Base-by-base conservation (phyloP, 176 grass and related monocot genomes). In the Stipa capillata region DNA sequence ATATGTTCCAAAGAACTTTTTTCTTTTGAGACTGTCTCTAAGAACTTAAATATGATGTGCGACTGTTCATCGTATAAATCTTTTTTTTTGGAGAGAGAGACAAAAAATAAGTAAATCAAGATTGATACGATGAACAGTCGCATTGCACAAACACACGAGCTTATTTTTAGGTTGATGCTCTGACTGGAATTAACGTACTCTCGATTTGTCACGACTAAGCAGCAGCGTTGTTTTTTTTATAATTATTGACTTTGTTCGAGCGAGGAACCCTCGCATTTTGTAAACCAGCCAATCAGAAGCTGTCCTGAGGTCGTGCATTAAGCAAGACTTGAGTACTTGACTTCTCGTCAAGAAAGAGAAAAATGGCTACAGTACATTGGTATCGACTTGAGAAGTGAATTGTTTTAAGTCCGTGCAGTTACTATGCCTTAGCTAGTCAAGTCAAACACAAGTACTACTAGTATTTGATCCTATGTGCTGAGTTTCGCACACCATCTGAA, bases 161-260 rank as follows among this genome's bases (percentile, higher is more conserved):
- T 21, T 65, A 6, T 81, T 23, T 33, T 32, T 54, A 9, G 15
- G 3, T 16, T 65, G 42, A 52, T 37, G 6, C 33, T 61, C 54
- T 29, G n/a, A 62, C 54, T 0, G 54, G 29, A 35, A 48, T 61
- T 28, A 72, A 64, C n/a, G 41, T 34, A 59, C 5, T 12, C 45
- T 8, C 39, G 20, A 50, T 60, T 34, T 37, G 20, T 61, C 28
- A 33, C 27, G 40, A 69, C 73, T 58, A 69, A 77, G 5, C 20
- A 45, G 15, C 69, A 33, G 23, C 13, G 6, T 2, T 54, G 14
- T 52, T 53, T 50, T 64, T 24, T 43, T 50, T 35, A 5, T 17
- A 15, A 34, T 13, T 44, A 72, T 83, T 55, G 81, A 79, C 68
- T 79, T 67, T 79, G 56, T 42, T 73, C 25, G 0, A 5, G 35